Evolutionary conservation across 148 eudicot species (phyloP), one percentile per base, ranked within the genome.

Genomic region (Silene uniflora): DNA sequence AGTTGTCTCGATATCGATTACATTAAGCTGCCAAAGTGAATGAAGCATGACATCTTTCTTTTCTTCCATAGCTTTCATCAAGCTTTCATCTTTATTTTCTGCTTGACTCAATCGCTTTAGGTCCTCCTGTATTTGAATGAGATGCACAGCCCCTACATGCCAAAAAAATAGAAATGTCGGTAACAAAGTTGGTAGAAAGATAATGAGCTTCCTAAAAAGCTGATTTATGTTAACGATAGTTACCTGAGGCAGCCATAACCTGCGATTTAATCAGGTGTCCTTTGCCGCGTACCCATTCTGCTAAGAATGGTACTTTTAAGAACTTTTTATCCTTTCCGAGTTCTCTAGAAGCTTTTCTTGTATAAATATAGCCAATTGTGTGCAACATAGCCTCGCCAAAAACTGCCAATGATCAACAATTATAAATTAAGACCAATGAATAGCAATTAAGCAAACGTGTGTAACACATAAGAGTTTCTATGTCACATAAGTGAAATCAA

Each of bases 381-480:
- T 91, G 98, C 74, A 94, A 83, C 98, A 94, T 90, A 74, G 93
- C 91, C 91, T 94, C 93, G 47, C 98, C 98, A 83, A 94, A 94
- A 75, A 89, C 98, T 94, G 84, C 64, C 72, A 27, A 62, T 49
- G 55, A 74, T 44, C 74, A 77, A 49, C 10, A 68, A 60, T 25
- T 25, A 60, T 16, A 56, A 63, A 32, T 44, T n/a, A 13, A 18
- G 17, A 4, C 17, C 17, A 12, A 63, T 24, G 35, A 27, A 56
- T 12, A 54, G 17, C 55, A 73, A 18, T 55, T 17, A 59, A 68
- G 21, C 21, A 35, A 67, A 17, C 10, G 39, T 58, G 35, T 67
- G 64, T 16, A 76, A 29, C 18, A 58, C n/a, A 32, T 42, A 22
- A 14, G 42, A 58, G 29, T 25, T 21, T 24, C 10, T 7, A 3